Evolutionary conservation across 2,329 filamentous ascomycete species (phyloP).

Genomic region (Decorospora gaudefroyi): DNA sequence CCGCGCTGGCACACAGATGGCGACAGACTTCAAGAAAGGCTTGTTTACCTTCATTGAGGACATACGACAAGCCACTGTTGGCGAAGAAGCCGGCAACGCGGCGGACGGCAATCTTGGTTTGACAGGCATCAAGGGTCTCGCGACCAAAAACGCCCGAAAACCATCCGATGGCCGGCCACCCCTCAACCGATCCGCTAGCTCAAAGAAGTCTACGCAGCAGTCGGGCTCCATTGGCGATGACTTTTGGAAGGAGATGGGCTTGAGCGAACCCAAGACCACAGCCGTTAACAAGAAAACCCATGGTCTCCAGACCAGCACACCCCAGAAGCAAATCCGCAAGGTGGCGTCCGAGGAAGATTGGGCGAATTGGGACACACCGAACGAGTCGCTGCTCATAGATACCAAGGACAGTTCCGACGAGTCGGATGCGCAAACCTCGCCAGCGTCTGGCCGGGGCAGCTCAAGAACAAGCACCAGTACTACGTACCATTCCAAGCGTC

Average conservation of each 20-base stretch:
- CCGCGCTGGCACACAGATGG: slow-evolving; percentile 70
- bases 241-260: slow-evolving; percentile 52
- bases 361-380: slow-evolving; percentile 61
- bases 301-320: slow-evolving; percentile 45
- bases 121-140: slow-evolving; percentile 33
- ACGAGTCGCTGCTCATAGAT: slow-evolving; percentile 36
- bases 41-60: slow-evolving; percentile 96
- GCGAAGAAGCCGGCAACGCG: slow-evolving; percentile 74
- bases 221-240: slow-evolving; percentile 47
- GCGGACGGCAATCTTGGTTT: slow-evolving; percentile 41
- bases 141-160: slow-evolving; percentile 36
- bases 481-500: slow-evolving; percentile 52
- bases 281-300: slow-evolving; percentile 48
- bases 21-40: slow-evolving; percentile 85
- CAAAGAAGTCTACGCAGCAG: slow-evolving; percentile 37
- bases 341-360: slow-evolving; percentile 57
- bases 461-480: slow-evolving; percentile 60
- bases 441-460: slow-evolving; percentile 50
- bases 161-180: slow-evolving; percentile 37
- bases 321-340: slow-evolving; percentile 42
- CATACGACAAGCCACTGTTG: slow-evolving; percentile 90
- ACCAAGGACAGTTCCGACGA: slow-evolving; percentile 53
- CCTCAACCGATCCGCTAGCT: slow-evolving; percentile 40
- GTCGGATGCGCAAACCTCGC: slow-evolving; percentile 55
- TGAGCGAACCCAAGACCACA: slow-evolving; percentile 47